Conservation (phyloP, 1,284 basidiomycete genomes). For the Porogramme epimiltina region DNA sequence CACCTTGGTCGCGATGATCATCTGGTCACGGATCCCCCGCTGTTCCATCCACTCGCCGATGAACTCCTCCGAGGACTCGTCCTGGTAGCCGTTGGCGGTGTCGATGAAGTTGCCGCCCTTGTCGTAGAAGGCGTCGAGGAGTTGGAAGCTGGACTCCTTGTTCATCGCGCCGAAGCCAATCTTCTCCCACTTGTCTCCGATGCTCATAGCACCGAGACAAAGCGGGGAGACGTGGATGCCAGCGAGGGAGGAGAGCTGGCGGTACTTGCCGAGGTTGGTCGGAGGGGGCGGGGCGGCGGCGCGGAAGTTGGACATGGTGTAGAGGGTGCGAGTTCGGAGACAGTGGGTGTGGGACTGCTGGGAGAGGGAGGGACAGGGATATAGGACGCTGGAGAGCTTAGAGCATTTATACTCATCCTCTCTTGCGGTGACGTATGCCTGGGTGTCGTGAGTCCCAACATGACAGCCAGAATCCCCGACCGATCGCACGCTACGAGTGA, state of each 20-base stretch:
- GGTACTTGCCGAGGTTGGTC: slow-evolving; percentile 12
- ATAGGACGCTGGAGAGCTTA: no score
- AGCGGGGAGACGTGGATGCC: slow-evolving; percentile 10
- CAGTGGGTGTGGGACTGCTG: no score
- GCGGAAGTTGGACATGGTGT: slow-evolving; percentile 1
- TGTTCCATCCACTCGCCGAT: slow-evolving; percentile 47
- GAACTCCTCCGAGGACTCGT: slow-evolving; percentile 33
- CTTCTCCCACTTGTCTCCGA: slow-evolving; percentile 46
- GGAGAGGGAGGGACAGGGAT: no score
- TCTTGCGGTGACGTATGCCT: no score
- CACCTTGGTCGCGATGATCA: slow-evolving; percentile 48
- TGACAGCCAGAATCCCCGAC: no score
- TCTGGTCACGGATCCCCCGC: slow-evolving; percentile 41
- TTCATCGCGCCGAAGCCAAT: slow-evolving; percentile 41
- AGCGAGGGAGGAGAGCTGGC: slow-evolving; percentile 11
- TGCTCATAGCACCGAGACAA: slow-evolving; percentile 54
- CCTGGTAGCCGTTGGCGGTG: slow-evolving; percentile 35
- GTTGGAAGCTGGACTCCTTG: slow-evolving; percentile 33
- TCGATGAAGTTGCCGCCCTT: slow-evolving; percentile 37
- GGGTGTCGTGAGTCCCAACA: no score
- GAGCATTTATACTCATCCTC: no score
- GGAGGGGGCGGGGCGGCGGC: slow-evolving; percentile 4
- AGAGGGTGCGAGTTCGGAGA: no score
- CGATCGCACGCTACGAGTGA: no score
- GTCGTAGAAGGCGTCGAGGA: slow-evolving; percentile 35